These are phyloP conservation scores for Butyriboletus appendiculatus DNA, from an alignment of 1,284 basidiomycete species.

Conservation along the genomic window DNA sequence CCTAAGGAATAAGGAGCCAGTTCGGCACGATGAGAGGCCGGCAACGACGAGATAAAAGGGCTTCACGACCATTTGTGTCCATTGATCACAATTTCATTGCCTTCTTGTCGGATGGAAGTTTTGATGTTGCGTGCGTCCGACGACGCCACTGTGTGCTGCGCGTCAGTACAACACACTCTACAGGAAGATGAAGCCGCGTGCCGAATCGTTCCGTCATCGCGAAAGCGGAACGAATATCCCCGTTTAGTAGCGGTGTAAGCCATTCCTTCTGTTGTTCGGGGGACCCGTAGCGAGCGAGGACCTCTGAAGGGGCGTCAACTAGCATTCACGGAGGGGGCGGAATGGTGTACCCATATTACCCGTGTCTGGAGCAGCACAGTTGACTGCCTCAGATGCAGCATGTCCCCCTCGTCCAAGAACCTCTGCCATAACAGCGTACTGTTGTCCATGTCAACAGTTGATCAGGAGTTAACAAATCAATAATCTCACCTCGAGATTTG, in stretches of 20 bases:
- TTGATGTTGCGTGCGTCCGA: conserved; percentile 97
- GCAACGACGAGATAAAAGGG: background rate
- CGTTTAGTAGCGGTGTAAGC: conserved; percentile 86
- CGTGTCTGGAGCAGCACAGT: conserved; percentile 95
- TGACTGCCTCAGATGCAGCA: conserved; percentile 84
- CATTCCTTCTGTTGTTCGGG: conserved; percentile 90
- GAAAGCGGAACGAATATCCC: conserved; percentile 92
- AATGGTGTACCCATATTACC: conserved; percentile 85
- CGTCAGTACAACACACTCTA: conserved; percentile 3
- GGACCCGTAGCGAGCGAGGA: conserved; percentile 91
- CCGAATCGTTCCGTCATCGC: conserved; percentile 93
- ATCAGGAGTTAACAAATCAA: background rate
- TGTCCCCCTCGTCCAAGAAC: conserved; percentile 84
- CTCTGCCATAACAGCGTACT: conserved; percentile 98
- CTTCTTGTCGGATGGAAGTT: conserved; percentile 85
- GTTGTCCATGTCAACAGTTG: conserved; percentile 4
- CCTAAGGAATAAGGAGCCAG: conserved; percentile 42
- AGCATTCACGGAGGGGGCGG: background rate
- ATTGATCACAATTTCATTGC: conserved; percentile 89
- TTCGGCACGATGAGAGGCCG: conserved; percentile 12
- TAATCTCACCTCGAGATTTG: conserved; percentile 82
- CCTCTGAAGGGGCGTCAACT: conserved; percentile 59
- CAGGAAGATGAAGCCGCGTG: conserved; percentile 38
- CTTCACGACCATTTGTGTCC: conserved; percentile 89
- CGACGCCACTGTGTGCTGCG: conserved; percentile 68